Base-by-base conservation (phyloP, 257 asterid genomes). In the Apocynum venetum region DNA sequence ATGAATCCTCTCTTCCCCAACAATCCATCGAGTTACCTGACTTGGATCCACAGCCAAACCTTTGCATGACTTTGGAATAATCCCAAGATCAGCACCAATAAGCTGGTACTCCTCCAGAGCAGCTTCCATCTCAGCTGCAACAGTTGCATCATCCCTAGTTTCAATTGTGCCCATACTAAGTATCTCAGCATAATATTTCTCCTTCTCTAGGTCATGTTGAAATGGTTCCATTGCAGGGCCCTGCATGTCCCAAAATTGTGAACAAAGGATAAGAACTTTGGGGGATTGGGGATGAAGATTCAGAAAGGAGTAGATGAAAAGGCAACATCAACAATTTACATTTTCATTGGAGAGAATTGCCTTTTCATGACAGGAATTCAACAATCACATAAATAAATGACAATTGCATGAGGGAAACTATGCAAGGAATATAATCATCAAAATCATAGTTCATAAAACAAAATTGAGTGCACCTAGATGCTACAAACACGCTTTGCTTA, bases 1-100 rank as follows among this genome's bases (percentile, higher is more conserved):
- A 79, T 78, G 89, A 61, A 93, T 82, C 63, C 91, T 86, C 40
- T 90, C 91, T 86, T 95, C 97, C 47, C 99, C 99, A 52, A 93
- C 85, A 68, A 95, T 85, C 98, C 98, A 95, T 76, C 97, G 81
- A 7, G 99, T 95, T 75, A 93, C 82, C 86, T 91, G 99, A 89
- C 98, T 93, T 5, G 99, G 97, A 76, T 95, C 98, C 6, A 78
- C 70, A 61, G 93, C 96, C 72, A 88, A 77, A 72, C 93, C 87
- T 49, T 85, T 89, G 84, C 94, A 95, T 2, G 97, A 87, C 83
- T 88, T 91, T 19, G 97, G 97, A 83, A 95, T 85, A 60, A 95
- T 87, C 84, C 99, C 97, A 36, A 95, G 99, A 84, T 95, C 92
- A 51, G 83, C 77, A 70, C 97, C 87, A 13, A 86, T 87, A 49